These are phyloP conservation scores for Diplotaxis tenuifolia DNA, from an alignment of 345 rosid genomes.

Conservation along the genomic window DNA sequence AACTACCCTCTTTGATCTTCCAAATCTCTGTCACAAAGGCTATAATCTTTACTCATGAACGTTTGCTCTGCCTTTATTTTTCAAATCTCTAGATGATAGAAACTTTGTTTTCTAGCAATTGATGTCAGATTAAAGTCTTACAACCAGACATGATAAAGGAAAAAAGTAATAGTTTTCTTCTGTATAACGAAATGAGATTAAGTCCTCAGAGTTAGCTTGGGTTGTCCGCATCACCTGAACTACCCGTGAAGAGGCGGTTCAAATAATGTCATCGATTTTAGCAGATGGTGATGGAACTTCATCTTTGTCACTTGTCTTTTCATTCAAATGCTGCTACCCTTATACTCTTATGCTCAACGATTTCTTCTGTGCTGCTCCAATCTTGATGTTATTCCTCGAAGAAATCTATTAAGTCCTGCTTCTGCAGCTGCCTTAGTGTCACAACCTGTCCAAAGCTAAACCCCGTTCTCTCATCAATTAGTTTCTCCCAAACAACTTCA, in stretches of 20 bases:
- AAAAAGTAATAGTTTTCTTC: background rate
- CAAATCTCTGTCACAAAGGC: background rate
- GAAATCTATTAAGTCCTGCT: constrained; percentile 70
- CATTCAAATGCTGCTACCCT: constrained; percentile 56
- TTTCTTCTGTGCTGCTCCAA: constrained; percentile 64
- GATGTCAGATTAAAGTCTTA: background rate
- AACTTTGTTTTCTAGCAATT: constrained; percentile 2
- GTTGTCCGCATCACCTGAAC: constrained; percentile 59
- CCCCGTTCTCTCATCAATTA: background rate
- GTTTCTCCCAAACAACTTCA: background rate
- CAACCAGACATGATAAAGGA: background rate
- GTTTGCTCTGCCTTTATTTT: background rate
- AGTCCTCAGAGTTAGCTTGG: constrained; percentile 41
- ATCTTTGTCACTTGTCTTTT: constrained; percentile 46
- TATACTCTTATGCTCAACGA: constrained; percentile 60
- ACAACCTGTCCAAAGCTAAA: constrained; percentile 51
- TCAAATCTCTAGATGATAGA: too few species aligned
- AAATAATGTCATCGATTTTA: constrained; percentile 56
- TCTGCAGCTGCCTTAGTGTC: constrained; percentile 56
- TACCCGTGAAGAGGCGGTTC: constrained; percentile 81
- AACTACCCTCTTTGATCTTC: too few species aligned
- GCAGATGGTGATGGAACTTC: constrained; percentile 35
- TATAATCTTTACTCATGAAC: background rate
- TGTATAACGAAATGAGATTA: constrained; percentile 14
- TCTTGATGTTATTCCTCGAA: constrained; percentile 65